Evolutionary conservation across 2,329 filamentous ascomycete genomes (phyloP), one percentile per base, ranked within the genome.

Genomic region (Pseudogymnoascus sp.): DNA sequence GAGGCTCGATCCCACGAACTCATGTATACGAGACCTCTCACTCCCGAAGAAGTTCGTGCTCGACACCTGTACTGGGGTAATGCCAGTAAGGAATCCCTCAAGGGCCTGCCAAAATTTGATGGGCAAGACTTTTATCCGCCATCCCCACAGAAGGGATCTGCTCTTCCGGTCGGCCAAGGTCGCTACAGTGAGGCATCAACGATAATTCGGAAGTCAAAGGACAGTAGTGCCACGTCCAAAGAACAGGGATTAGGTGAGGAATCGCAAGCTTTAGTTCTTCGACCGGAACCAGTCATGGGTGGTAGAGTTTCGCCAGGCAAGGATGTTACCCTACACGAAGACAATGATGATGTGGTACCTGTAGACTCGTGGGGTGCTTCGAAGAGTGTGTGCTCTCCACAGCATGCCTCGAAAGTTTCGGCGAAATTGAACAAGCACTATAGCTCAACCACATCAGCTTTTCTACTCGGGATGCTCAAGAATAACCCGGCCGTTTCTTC

Each of bases 51-150:
- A 69, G 74, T 81, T 53, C 80, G 81, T 62, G 82, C 85, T 66
- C 81, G 84, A 50, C 79, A 81, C 66, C 73, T 86, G 66, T 87
- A 85, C 70, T 87, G 84, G 82, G 83, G 82, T 8, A 80, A 82
- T 47, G 79, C 81, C 14, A 79, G 83, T 44, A 77, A 74, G 31
- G 78, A 80, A 66, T 76, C 78, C 11, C 76, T 80, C 59, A 77
- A 75, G 35, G 82, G 83, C 1, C 74, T 86, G 42, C 84, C 85
- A 35, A 86, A 84, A 71, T 88, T 85, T 68, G 84, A 87, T 67
- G 84, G 85, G 24, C 86, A 84, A 70, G 79, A 86, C 70, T 87
- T 87, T 67, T 87, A 86, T 65, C 82, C 81, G 31, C 75, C 82
- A 2, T 86, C 84, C 0, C 82, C 82, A 1, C 71, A 73, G 65